Evolutionary conservation across 2,329 filamentous ascomycete genomes (phyloP).

Genomic region (Aureobasidium leucospermi): DNA sequence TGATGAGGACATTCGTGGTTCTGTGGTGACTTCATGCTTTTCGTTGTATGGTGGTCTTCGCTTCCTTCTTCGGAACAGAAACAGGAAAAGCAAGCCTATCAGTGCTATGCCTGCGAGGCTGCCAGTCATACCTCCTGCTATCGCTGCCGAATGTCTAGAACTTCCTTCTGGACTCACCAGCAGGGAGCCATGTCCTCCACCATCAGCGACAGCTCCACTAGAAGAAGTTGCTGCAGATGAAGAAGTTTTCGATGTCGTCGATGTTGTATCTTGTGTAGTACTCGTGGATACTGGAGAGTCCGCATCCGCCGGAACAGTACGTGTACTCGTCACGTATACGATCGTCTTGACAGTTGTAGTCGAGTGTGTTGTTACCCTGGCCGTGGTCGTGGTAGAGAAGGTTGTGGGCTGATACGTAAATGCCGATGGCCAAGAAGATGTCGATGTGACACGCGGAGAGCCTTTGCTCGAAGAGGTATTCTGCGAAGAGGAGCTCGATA

Average conservation of each 20-base stretch:
- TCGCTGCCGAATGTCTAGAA: slow-evolving; percentile 2
- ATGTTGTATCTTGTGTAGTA: background rate
- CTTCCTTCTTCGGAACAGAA: slow-evolving; percentile 12
- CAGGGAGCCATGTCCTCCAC: background rate
- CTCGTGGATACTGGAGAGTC: background rate
- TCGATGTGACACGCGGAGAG: background rate
- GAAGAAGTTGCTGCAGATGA: background rate
- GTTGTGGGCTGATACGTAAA: background rate
- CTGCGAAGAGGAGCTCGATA: background rate
- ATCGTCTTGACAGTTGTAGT: background rate
- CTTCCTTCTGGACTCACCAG: background rate
- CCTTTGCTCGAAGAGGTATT: background rate
- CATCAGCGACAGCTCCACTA: background rate
- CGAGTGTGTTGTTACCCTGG: background rate
- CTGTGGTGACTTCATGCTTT: background rate
- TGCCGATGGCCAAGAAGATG: background rate
- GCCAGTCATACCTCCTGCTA: slow-evolving; percentile 15
- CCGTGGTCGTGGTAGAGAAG: background rate
- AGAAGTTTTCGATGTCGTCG: background rate
- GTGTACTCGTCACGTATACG: background rate
- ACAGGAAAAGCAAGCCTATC: slow-evolving; percentile 10
- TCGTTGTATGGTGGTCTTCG: background rate
- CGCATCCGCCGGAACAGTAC: background rate
- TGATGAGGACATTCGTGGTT: slow-evolving; percentile 3
- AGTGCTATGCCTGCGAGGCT: slow-evolving; percentile 13